Base-by-base conservation (phyloP, 208 protist genomes). In the Crithidia bombi region DNA sequence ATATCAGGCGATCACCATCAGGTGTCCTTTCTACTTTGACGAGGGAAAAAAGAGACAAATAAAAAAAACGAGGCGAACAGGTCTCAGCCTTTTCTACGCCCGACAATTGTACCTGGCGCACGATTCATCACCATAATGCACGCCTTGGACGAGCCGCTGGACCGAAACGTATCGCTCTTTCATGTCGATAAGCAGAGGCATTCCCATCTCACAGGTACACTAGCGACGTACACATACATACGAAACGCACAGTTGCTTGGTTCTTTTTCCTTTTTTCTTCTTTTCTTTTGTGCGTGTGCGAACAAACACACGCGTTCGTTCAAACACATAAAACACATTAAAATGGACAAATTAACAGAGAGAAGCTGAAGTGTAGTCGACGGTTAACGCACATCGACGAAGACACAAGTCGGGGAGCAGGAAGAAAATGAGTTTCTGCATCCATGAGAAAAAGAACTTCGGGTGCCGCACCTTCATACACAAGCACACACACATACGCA, bases 1-100 rank as follows among this genome's bases (percentile, higher is more conserved):
- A 63, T 32, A 54, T 51, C 43, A 19, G 10, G 19, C 54, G 30
- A 14, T 52, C n/a, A 30, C 54, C 44, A 14, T 52, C n/a, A 41
- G 17, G 51, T 44, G n/a, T 15, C 44, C 32, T 32, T 54, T 52
- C 44, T 54, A 41, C 32, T 54, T 39, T 41, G 30, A 50, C 30
- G 43, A 25, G 17, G 32, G 1, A 26, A 41, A 41, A 32, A 65
- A 17, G 12, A n/a, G n/a, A n/a, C n/a, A n/a, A n/a, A n/a, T n/a
- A n/a, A 54, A 47, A 47, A 49, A 51, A 51, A 19, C 11, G 3
- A 30, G 32, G 2, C 33, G 32, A 46, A 36, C n/a, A 11, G 12
- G 46, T 35, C 5, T 35, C 49, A 32, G 26, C 11, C 4, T 17
- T 35, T 6, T 55, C 19, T 21, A 21, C 28, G n/a, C n/a, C n/a